Base-by-base conservation (phyloP, 768 basidiomycete genomes). In the Russula sp. region DNA sequence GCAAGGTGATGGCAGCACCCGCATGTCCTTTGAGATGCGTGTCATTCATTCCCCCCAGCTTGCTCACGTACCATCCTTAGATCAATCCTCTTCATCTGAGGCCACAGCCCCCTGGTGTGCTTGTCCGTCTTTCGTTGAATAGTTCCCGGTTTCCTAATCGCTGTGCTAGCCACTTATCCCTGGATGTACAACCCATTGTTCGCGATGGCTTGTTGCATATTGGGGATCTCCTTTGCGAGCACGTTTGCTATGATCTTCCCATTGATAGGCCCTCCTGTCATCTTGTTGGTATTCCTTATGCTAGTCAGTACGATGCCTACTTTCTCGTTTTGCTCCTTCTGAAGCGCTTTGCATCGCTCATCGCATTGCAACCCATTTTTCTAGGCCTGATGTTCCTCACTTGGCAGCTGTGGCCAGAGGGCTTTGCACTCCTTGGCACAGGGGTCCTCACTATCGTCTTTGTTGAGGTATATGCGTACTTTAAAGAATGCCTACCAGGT, bases 231-330 rank as follows among this genome's bases (percentile, higher is more conserved):
- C 36, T 86, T 90, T 72, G 85, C 87, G 46, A 85, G 86, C 25
- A 82, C 81, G 8, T 89, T 92, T 74, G 75, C 83, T 32, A 73
- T 90, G 49, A 82, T 91, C 58, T 91, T 91, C 71, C 90, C 90
- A 1, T 73, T 91, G 56, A 82, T 92, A 59, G 84, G 81, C 1
- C 86, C 89, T 50, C 85, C 88, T 57, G 84, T 86, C 36, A 76
- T 82, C 50, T 63, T 90, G 41, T 72, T 91, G 54, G 72, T 92
- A 1, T 76, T 86, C 54, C 75, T 90, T 16, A 83, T 83, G 10
- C 73, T 89, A 59, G 78, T 89, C 65, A 85, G 86, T 85, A 70
- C 62, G 83, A 73, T 5, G 29, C 48, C 43, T 41, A 39, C 36
- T 35, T 36, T 56, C 54, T 5, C 49, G 8, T 48, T 50, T n/a